Percentiles rank a stretch among this genome's conserved stretches.
phyloP scores from a whole-genome alignment of 106 monocot species.

The Ottelia alismoides region DNA sequence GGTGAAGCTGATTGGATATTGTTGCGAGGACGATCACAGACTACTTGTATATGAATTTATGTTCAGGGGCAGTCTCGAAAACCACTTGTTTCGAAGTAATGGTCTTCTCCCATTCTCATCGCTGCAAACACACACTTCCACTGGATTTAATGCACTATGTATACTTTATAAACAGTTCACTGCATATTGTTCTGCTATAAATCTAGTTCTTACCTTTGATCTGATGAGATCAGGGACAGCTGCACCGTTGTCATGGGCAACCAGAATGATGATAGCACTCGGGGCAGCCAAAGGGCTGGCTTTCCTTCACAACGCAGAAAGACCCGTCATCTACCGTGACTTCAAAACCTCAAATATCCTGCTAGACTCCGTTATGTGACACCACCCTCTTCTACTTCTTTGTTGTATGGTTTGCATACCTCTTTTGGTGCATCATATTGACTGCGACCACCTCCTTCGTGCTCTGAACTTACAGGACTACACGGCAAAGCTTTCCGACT shows the following conservation, averaged over 20 bases:
- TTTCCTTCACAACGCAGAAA: slow-evolving; percentile 64
- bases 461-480: slow-evolving; percentile 34
- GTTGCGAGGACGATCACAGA: slow-evolving; percentile 95
- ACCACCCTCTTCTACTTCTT: too few relatives aligned
- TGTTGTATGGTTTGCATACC: not conserved
- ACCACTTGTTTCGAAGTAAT: slow-evolving; percentile 92
- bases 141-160: too few relatives aligned
- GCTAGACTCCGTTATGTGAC: slow-evolving; percentile 57
- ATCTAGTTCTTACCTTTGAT: not conserved
- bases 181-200: not conserved
- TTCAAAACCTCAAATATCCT: slow-evolving; percentile 84
- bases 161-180: too few relatives aligned
- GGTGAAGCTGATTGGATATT: slow-evolving; percentile 89
- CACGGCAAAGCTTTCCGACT: slow-evolving; percentile 66
- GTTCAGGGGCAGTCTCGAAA: slow-evolving; percentile 95
- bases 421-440: not conserved
- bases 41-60: slow-evolving; percentile 95
- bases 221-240: slow-evolving; percentile 13
- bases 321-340: slow-evolving; percentile 70
- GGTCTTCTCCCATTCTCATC: slow-evolving; percentile 4
- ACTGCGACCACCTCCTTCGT: not conserved
- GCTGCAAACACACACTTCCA: too few relatives aligned
- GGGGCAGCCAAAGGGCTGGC: slow-evolving; percentile 69
- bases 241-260: slow-evolving; percentile 47
- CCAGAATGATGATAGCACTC: slow-evolving; percentile 58